phyloP scores from a whole-genome alignment of 257 asterid genomes.

The Cordia subcordata region DNA sequence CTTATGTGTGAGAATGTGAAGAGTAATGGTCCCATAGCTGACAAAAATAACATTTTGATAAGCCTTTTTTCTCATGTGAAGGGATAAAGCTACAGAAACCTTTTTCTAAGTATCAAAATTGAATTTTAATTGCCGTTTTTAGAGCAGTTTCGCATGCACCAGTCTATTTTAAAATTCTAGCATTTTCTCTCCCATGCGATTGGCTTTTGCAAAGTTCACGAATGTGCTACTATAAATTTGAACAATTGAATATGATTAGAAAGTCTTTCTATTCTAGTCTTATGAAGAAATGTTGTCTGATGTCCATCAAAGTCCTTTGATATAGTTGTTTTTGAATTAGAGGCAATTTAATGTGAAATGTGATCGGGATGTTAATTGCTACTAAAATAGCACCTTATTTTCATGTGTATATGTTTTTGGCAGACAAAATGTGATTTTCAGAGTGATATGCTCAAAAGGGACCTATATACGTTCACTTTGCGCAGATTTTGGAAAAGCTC shows the following conservation, averaged over 20 bases:
- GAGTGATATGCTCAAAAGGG: slow-evolving; percentile 93
- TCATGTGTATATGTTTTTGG: slow-evolving; percentile 4
- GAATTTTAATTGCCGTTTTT: too few relatives aligned
- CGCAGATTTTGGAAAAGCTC: slow-evolving; percentile 90
- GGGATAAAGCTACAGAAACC: too few relatives aligned
- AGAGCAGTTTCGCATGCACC: too few relatives aligned
- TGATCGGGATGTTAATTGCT: too few relatives aligned
- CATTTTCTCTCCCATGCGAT: not conserved
- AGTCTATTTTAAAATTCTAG: too few relatives aligned
- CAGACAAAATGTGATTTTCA: slow-evolving; percentile 93
- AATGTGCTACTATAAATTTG: not conserved
- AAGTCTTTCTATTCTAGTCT: not conserved
- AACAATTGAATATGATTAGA: not conserved
- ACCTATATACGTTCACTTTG: slow-evolving; percentile 93
- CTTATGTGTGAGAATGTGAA: too few relatives aligned
- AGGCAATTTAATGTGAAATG: not conserved
- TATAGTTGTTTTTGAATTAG: not conserved
- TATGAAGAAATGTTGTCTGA: not conserved
- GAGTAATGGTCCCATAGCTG: too few relatives aligned
- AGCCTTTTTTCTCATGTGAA: too few relatives aligned
- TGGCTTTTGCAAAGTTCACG: not conserved
- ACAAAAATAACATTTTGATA: too few relatives aligned
- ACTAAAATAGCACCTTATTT: too few relatives aligned
- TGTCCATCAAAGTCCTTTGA: not conserved
- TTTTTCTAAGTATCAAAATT: too few relatives aligned